Percentiles rank a stretch among this genome's conserved stretches.
phyloP scores from a whole-genome alignment of 495 filamentous ascomycete species.

The Baudoinia panamericana region DNA sequence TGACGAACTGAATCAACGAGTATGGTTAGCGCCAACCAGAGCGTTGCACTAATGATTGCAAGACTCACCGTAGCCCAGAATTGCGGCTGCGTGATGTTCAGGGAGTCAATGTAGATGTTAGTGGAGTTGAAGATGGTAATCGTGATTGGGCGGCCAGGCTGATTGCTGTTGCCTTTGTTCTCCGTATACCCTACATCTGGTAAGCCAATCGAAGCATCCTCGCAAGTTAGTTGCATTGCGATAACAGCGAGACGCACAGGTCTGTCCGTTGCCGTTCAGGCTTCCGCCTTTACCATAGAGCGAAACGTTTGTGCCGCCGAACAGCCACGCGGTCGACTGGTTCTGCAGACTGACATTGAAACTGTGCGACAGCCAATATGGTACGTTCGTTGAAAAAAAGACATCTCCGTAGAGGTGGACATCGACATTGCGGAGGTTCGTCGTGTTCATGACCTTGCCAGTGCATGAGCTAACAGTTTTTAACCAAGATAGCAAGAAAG shows the following conservation, averaged over 20 bases:
- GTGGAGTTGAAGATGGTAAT: slow-evolving; percentile 32
- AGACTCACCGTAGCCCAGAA: slow-evolving; percentile 40
- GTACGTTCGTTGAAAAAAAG: slow-evolving; percentile 32
- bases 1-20: too few relatives aligned
- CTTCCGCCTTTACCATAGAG: slow-evolving; percentile 30
- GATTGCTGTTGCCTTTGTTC: slow-evolving; percentile 28
- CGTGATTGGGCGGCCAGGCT: slow-evolving; percentile 33
- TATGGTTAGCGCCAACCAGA: too few relatives aligned
- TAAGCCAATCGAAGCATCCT: slow-evolving; percentile 23
- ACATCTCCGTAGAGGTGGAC: slow-evolving; percentile 30
- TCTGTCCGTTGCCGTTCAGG: slow-evolving; percentile 37
- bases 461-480: too few relatives aligned
- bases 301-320: slow-evolving; percentile 34
- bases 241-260: too few relatives aligned
- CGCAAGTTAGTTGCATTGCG: too few relatives aligned
- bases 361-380: slow-evolving; percentile 35
- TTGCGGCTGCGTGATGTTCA: slow-evolving; percentile 34
- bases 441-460: slow-evolving; percentile 29
- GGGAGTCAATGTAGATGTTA: slow-evolving; percentile 26
- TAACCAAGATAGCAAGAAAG: too few relatives aligned
- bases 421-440: slow-evolving; percentile 32
- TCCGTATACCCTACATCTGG: slow-evolving; percentile 6
- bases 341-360: slow-evolving; percentile 36
- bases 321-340: slow-evolving; percentile 36
- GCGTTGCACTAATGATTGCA: too few relatives aligned